Evolutionary conservation across 257 asterid species (phyloP).

Genomic region (Parsonsia alboflavescens): DNA sequence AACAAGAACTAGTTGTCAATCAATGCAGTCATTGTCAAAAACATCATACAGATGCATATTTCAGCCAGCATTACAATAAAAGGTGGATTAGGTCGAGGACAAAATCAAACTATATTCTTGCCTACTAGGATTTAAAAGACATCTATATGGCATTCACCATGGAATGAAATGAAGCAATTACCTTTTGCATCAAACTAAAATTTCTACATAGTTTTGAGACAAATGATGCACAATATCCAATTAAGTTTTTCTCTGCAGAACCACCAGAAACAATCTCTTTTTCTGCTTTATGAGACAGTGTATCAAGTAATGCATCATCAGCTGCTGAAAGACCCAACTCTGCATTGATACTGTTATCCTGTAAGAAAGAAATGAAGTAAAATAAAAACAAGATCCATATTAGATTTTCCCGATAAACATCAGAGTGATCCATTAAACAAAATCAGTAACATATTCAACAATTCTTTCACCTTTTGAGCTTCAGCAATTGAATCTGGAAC

Average conservation of each 20-base stretch:
- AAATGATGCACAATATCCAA: constrained; percentile 72
- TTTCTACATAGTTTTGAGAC: constrained; percentile 79
- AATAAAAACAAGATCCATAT: not conserved
- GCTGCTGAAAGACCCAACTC: constrained; percentile 93
- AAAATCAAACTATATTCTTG: not conserved
- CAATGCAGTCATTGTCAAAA: not conserved
- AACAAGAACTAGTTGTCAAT: not conserved
- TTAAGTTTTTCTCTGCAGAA: constrained; percentile 57
- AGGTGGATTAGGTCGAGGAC: not conserved
- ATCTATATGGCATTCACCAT: constrained; percentile 3
- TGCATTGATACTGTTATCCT: constrained; percentile 70
- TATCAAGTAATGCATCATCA: constrained; percentile 86
- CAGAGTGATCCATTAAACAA: not conserved
- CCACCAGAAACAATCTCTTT: constrained; percentile 81
- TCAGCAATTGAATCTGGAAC: constrained; percentile 30
- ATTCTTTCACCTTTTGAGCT: constrained; percentile 43
- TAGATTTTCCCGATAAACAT: not conserved
- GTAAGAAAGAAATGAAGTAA: constrained; percentile 15
- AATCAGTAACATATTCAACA: not conserved
- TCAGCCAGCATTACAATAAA: not conserved
- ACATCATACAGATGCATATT: constrained; percentile 1
- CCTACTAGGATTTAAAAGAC: not conserved
- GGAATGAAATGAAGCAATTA: constrained; percentile 26
- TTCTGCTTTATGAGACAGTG: constrained; percentile 73
- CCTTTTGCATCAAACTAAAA: constrained; percentile 89